Conservation (phyloP, 1,139 yeast genomes). For the Kazachstania sp. region DNA sequence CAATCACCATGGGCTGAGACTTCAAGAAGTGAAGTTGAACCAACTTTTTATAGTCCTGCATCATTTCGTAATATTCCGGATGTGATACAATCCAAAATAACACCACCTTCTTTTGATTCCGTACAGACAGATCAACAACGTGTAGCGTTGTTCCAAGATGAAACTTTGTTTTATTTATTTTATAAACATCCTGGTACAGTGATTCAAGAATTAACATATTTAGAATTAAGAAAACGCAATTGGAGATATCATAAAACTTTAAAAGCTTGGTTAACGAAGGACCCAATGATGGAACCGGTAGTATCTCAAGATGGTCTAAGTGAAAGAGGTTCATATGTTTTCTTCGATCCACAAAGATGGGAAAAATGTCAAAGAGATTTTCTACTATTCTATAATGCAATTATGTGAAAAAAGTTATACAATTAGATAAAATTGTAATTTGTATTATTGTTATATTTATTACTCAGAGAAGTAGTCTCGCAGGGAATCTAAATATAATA, state of each 20-base stretch:
- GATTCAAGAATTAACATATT: conserved; percentile 86
- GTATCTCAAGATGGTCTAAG: conserved; percentile 64
- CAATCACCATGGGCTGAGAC: conserved; percentile 95
- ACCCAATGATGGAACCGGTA: conserved; percentile 81
- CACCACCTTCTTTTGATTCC: conserved; percentile 30
- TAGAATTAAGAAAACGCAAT: conserved; percentile 79
- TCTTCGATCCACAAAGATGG: conserved; percentile 96
- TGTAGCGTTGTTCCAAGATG: conserved; percentile 74
- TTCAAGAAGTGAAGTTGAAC: conserved; percentile 84
- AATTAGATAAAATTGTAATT: not conserved
- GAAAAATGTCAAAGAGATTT: conserved; percentile 84
- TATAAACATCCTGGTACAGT: conserved; percentile 91
- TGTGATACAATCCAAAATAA: conserved; percentile 24
- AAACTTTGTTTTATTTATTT: conserved; percentile 85
- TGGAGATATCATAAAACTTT: conserved; percentile 97
- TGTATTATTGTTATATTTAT: not conserved
- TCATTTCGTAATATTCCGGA: conserved; percentile 36
- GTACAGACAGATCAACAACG: conserved; percentile 55
- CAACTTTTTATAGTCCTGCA: conserved; percentile 43
- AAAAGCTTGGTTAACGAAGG: conserved; percentile 95
- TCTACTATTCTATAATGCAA: conserved; percentile 55
- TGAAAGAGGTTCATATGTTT: conserved; percentile 91
- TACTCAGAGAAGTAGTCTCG: not conserved
- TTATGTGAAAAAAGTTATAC: conserved; percentile 27
- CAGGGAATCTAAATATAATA: too few species aligned